Evolutionary conservation across 2,329 filamentous ascomycete species (phyloP).

Genomic region (Pseudocercospora macadamiae): DNA sequence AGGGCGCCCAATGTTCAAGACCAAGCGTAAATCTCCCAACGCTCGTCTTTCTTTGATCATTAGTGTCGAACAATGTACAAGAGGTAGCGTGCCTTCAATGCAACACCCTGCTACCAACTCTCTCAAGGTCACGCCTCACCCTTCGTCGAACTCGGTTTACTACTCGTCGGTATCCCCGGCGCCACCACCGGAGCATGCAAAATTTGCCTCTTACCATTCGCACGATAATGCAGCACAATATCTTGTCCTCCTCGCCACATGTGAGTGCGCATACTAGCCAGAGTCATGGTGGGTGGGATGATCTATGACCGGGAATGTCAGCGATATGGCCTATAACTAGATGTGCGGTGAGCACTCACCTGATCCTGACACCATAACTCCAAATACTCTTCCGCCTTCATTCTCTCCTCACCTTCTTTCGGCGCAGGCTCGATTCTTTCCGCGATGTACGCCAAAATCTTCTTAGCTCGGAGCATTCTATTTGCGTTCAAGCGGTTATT

Average conservation of each 20-base stretch:
- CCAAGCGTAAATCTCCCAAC: too few species aligned
- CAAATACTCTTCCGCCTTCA: constrained; percentile 88
- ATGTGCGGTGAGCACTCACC: constrained; percentile 55
- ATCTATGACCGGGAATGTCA: constrained; percentile 51
- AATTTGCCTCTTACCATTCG: constrained; percentile 78
- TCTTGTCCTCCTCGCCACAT: constrained; percentile 96
- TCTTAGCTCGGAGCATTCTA: constrained; percentile 92
- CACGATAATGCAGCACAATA: constrained; percentile 85
- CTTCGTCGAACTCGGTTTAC: neutral
- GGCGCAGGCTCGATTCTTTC: constrained; percentile 80
- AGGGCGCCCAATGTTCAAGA: too few species aligned
- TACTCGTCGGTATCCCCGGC: neutral
- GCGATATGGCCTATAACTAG: neutral
- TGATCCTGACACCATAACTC: constrained; percentile 94
- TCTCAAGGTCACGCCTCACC: neutral
- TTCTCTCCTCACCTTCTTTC: constrained; percentile 16
- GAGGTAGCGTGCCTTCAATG: too few species aligned
- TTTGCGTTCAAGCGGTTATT: constrained; percentile 95
- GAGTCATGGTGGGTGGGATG: constrained; percentile 80
- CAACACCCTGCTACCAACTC: too few species aligned
- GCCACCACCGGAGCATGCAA: constrained; percentile 20
- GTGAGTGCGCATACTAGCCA: constrained; percentile 89
- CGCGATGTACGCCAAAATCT: constrained; percentile 88
- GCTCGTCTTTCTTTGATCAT: neutral
- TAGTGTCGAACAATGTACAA: neutral